Conservation (phyloP, 208 protist species). For the Acanthamoeba polyphaga region DNA sequence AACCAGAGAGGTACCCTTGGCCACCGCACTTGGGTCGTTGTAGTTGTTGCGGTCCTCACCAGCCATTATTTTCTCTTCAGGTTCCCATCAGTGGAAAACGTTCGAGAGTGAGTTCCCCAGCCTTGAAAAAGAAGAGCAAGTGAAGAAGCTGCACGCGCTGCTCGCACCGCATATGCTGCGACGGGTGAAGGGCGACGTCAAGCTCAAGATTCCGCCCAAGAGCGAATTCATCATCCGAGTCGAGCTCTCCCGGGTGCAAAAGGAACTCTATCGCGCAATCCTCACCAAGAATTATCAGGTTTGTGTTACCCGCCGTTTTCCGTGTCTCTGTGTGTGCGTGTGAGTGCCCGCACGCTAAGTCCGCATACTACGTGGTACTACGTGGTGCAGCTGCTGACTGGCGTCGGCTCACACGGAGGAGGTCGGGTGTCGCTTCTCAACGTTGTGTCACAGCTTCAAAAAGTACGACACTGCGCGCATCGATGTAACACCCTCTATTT, state of each 20-base stretch:
- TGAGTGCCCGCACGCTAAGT: neutral
- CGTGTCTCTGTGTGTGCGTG: constrained; percentile 9
- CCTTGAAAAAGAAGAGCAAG: constrained; percentile 73
- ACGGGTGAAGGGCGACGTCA: constrained; percentile 92
- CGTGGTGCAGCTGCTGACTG: constrained; percentile 29
- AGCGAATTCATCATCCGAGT: constrained; percentile 87
- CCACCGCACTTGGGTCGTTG: neutral
- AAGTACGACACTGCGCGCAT: neutral
- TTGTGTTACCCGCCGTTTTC: neutral
- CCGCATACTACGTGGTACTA: neutral
- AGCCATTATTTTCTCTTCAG: neutral
- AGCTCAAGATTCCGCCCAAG: constrained; percentile 88
- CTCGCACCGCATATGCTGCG: constrained; percentile 89
- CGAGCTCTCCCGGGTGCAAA: constrained; percentile 86
- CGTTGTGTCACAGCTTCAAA: constrained; percentile 94
- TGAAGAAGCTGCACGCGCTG: constrained; percentile 71
- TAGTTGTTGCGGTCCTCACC: neutral
- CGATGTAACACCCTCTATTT: neutral
- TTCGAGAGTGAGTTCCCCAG: constrained; percentile 68
- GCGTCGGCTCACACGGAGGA: constrained; percentile 76
- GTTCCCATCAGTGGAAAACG: constrained; percentile 58
- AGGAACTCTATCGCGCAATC: constrained; percentile 90
- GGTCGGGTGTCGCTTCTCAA: constrained; percentile 85
- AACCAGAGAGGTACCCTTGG: constrained; percentile 30
- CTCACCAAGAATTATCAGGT: constrained; percentile 90